These are phyloP conservation scores for Euclidium syriacum DNA, from an alignment of 345 rosid genomes.

Conservation along the genomic window DNA sequence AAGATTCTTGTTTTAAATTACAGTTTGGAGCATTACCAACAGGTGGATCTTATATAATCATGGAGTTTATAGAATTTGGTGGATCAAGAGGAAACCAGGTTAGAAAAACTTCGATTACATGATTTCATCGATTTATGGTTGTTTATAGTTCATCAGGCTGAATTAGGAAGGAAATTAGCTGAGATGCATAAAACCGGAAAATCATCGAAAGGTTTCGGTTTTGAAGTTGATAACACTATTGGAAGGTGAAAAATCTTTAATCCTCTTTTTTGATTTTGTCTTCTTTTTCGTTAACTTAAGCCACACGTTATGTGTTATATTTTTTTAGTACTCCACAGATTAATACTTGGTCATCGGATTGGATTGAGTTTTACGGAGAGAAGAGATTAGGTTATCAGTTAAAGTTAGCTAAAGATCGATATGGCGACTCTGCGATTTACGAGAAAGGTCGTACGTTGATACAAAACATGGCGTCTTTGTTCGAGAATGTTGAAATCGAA, in stretches of 20 bases:
- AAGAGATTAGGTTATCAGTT: slow-evolving; percentile 87
- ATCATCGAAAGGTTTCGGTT: slow-evolving; percentile 80
- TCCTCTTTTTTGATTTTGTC: neutral
- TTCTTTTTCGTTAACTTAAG: no score
- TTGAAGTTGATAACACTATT: slow-evolving; percentile 83
- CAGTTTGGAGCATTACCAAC: slow-evolving; percentile 75
- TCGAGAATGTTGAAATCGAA: slow-evolving; percentile 54
- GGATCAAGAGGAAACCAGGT: slow-evolving; percentile 81
- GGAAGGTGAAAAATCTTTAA: slow-evolving; percentile 53
- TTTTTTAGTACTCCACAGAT: slow-evolving; percentile 67
- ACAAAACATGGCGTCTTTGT: slow-evolving; percentile 69
- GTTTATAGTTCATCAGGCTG: slow-evolving; percentile 47
- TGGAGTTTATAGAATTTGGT: slow-evolving; percentile 85
- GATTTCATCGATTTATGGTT: slow-evolving; percentile 19
- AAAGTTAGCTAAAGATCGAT: slow-evolving; percentile 60
- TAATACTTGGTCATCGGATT: slow-evolving; percentile 82
- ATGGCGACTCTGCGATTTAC: slow-evolving; percentile 66
- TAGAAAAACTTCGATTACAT: slow-evolving; percentile 18
- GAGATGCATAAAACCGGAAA: slow-evolving; percentile 94
- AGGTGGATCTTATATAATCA: slow-evolving; percentile 83
- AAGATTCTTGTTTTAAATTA: neutral
- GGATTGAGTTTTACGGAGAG: slow-evolving; percentile 82
- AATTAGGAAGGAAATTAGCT: slow-evolving; percentile 78
- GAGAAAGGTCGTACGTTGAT: slow-evolving; percentile 73
- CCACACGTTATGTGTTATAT: no score